These are phyloP conservation scores for Mallotus japonicus DNA, from an alignment of 441 rosid species.

Conservation along the genomic window DNA sequence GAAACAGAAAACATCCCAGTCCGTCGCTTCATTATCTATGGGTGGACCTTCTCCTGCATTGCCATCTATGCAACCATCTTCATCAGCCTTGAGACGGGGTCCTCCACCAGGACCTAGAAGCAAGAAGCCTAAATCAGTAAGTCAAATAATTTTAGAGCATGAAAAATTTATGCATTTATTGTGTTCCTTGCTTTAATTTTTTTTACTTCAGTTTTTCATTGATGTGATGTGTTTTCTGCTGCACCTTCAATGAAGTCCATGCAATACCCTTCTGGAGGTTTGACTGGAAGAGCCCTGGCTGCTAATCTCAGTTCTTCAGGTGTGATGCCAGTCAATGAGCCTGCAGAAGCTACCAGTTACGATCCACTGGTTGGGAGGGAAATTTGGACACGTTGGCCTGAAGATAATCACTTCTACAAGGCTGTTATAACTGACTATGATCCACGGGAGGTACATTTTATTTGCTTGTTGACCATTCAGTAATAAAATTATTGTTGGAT, in stretches of 20 bases:
- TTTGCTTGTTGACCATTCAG: slow-evolving; percentile 17
- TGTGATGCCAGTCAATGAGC: slow-evolving; percentile 50
- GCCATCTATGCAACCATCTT: slow-evolving; percentile 77
- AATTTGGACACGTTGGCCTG: slow-evolving; percentile 99
- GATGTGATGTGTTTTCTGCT: slow-evolving; percentile 23
- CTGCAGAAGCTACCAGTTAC: slow-evolving; percentile 56
- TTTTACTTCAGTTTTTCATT: slow-evolving; percentile 4
- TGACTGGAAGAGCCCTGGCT: slow-evolving; percentile 63
- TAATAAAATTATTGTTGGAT: slow-evolving; percentile 16
- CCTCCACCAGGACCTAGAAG: slow-evolving; percentile 69
- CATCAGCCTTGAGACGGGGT: slow-evolving; percentile 73
- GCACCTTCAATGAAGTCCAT: slow-evolving; percentile 44
- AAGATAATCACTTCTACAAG: slow-evolving; percentile 86
- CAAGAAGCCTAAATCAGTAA: slow-evolving; percentile 91
- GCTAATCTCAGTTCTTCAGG: slow-evolving; percentile 46
- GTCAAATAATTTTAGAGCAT: slow-evolving; percentile 28
- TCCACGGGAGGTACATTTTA: slow-evolving; percentile 52
- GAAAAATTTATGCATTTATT: slow-evolving; percentile 13
- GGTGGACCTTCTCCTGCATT: slow-evolving; percentile 83
- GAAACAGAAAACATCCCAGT: slow-evolving; percentile 85
- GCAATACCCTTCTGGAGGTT: slow-evolving; percentile 62
- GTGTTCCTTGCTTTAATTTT: neutral
- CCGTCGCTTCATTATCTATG: slow-evolving; percentile 77
- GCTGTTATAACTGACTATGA: slow-evolving; percentile 88
- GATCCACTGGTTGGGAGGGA: slow-evolving; percentile 71